These are phyloP conservation scores for Lagenaria siceraria DNA, from an alignment of 306 rosid genomes.

Conservation along the genomic window DNA sequence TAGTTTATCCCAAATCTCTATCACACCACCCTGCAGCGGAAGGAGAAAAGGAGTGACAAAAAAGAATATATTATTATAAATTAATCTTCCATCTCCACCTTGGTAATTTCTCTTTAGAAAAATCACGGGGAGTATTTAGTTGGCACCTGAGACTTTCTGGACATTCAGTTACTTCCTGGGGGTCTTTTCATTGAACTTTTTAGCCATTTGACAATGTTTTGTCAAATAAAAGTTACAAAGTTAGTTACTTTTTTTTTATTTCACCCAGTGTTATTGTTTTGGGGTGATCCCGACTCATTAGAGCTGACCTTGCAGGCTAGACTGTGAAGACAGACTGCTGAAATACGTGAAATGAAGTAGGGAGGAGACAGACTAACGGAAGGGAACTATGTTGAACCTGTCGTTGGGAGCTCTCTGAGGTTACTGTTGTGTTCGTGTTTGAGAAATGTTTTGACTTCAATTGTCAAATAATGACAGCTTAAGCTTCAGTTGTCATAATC, in stretches of 20 bases:
- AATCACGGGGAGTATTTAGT: not conserved
- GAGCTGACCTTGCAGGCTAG: constrained; percentile 1
- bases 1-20: not conserved
- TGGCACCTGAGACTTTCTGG: not conserved
- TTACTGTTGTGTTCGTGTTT: not conserved
- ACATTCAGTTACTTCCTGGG: not conserved
- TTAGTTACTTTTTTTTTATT: not conserved
- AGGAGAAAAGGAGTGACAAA: not conserved
- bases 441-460: not conserved
- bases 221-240: not conserved
- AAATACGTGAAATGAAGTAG: not conserved
- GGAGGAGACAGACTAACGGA: not conserved
- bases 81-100: not conserved
- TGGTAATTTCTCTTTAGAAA: not conserved
- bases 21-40: not conserved
- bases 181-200: not conserved
- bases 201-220: not conserved
- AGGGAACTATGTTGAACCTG: not conserved
- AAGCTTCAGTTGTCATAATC: not conserved
- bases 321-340: not conserved
- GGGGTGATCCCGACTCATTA: not conserved
- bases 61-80: not conserved
- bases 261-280: not conserved
- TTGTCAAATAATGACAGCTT: not conserved
- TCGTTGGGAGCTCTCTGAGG: not conserved